Conservation (phyloP, 2,329 filamentous ascomycete species). For the Cryphonectria radicalis region DNA sequence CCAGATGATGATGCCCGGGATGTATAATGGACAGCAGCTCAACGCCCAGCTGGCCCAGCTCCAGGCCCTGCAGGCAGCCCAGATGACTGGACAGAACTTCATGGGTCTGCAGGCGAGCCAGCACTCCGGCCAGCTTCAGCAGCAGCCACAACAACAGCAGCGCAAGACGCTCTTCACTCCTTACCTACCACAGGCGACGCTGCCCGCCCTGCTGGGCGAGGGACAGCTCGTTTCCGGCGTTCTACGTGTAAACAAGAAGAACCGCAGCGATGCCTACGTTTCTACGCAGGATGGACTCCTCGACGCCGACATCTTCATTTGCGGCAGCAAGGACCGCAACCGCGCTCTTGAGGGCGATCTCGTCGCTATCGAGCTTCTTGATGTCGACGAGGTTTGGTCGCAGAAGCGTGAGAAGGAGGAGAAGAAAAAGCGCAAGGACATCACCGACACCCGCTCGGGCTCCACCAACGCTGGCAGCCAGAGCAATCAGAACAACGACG, state of each 20-base stretch:
- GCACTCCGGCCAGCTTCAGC: conserved; percentile 69
- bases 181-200: conserved; percentile 90
- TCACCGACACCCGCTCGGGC: conserved; percentile 84
- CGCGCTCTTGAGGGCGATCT: conserved; percentile 94
- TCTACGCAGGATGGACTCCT: conserved; percentile 85
- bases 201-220: conserved; percentile 87
- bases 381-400: conserved; percentile 97
- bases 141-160: conserved; percentile 83
- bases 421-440: conserved; percentile 99
- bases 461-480: conserved; percentile 75
- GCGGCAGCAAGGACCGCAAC: conserved; percentile 98
- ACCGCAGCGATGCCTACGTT: conserved; percentile 97
- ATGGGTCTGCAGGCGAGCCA: conserved; percentile 72
- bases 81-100: conserved; percentile 77
- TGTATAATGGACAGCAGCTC: conserved; percentile 84
- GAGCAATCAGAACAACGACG: conserved; percentile 64
- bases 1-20: conserved; percentile 76
- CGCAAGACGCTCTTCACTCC: conserved; percentile 98
- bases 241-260: conserved; percentile 99
- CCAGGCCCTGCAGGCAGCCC: conserved; percentile 88
- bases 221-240: conserved; percentile 96
- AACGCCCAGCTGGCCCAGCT: conserved; percentile 89
- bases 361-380: conserved; percentile 92
- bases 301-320: conserved; percentile 99
- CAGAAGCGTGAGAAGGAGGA: conserved; percentile 99